Evolutionary conservation across 306 rosid species (phyloP).

Genomic region (Sicyos baderoa): DNA sequence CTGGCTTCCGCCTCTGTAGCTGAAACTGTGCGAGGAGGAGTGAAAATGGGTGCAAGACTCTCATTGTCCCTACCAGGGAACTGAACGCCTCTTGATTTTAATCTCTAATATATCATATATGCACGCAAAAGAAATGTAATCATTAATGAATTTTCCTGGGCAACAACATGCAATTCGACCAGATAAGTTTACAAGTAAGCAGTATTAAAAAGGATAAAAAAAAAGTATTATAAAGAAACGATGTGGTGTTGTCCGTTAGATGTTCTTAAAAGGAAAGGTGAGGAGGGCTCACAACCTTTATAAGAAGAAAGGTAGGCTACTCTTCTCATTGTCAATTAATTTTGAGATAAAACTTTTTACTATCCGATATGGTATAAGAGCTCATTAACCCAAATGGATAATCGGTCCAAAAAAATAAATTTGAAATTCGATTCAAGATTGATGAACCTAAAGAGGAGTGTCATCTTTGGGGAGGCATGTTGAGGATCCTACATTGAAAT

Average conservation of each 20-base stretch:
- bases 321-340: too few species aligned
- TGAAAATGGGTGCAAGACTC: conserved; percentile 90
- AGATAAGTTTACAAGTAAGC: background rate
- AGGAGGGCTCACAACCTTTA: too few species aligned
- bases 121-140: conserved; percentile 19
- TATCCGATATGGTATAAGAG: too few species aligned
- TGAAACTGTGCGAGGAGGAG: conserved; percentile 65
- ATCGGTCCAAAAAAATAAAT: too few species aligned
- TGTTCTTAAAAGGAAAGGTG: background rate
- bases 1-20: conserved; percentile 43
- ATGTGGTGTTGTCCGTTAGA: background rate
- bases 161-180: background rate
- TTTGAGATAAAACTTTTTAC: too few species aligned
- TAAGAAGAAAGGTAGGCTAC: too few species aligned
- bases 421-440: too few species aligned
- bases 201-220: background rate
- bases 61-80: conserved; percentile 97
- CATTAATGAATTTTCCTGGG: background rate
- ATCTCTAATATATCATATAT: conserved; percentile 59
- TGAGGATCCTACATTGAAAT: too few species aligned
- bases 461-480: too few species aligned
- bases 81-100: conserved; percentile 80
- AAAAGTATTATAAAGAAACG: background rate
- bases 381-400: too few species aligned
- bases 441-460: too few species aligned